Conservation (phyloP, 2,329 filamentous ascomycete genomes). For the Trichophyton verrucosum region DNA sequence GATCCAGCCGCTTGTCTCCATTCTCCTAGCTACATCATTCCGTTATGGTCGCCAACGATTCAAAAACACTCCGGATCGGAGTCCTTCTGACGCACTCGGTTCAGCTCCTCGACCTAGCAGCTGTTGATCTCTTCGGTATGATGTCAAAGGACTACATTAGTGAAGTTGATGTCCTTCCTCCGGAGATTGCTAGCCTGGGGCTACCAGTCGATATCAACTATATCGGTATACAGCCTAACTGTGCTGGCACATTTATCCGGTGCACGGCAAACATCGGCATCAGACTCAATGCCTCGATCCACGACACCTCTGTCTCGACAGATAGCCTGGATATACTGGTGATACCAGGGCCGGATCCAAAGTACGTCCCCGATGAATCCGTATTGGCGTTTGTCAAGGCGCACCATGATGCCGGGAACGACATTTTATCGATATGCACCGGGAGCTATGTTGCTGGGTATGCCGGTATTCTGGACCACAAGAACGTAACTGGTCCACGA, state of each 20-base stretch:
- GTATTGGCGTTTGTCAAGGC: slow-evolving; percentile 22
- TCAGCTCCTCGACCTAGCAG: slow-evolving; percentile 30
- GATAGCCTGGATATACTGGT: slow-evolving; percentile 27
- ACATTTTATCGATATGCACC: slow-evolving; percentile 20
- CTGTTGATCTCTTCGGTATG: slow-evolving; percentile 31
- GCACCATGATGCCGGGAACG: slow-evolving; percentile 21
- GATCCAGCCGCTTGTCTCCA: too few species aligned
- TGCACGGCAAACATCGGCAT: slow-evolving; percentile 22
- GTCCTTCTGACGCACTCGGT: slow-evolving; percentile 26
- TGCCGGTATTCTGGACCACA: slow-evolving; percentile 17
- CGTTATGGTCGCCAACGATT: not conserved
- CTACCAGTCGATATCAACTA: slow-evolving; percentile 7
- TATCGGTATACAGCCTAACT: slow-evolving; percentile 15
- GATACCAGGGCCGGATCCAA: slow-evolving; percentile 28
- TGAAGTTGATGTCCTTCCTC: slow-evolving; percentile 21
- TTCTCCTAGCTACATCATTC: not conserved
- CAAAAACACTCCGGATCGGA: slow-evolving; percentile 20
- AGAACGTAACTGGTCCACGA: slow-evolving; percentile 16
- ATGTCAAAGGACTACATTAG: slow-evolving; percentile 20
- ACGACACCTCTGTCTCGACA: slow-evolving; percentile 22
- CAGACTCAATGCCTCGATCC: slow-evolving; percentile 18
- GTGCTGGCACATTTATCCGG: not conserved
- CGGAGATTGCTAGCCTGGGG: not conserved
- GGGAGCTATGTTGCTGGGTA: slow-evolving; percentile 16
- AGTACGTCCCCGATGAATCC: slow-evolving; percentile 17